A percentile compares a stretch with the other conserved stretches of the same genome.
Conservation (phyloP, 2,329 filamentous ascomycete species). For the Microdochium paspali region DNA sequence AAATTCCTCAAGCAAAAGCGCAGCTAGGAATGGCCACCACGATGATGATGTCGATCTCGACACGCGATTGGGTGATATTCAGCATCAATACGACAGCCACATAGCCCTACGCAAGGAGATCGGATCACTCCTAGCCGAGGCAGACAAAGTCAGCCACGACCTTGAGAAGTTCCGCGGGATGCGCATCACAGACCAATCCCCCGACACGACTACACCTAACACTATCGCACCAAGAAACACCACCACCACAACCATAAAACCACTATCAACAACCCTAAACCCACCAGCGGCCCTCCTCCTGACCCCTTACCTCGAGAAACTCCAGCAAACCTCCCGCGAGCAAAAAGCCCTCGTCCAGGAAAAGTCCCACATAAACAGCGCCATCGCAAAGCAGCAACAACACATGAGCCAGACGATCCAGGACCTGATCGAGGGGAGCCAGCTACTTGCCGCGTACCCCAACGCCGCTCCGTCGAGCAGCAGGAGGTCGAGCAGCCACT, state of each 20-base stretch:
- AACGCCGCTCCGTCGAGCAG: slow-evolving; percentile 22
- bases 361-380: slow-evolving; percentile 44
- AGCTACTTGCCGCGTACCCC: slow-evolving; percentile 45
- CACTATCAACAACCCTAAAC: slow-evolving; percentile 14
- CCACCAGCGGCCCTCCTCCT: slow-evolving; percentile 31
- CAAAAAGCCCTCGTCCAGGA: slow-evolving; percentile 49
- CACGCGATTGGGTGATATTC: slow-evolving; percentile 34
- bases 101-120: slow-evolving; percentile 37
- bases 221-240: background rate
- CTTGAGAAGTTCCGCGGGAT: slow-evolving; percentile 3
- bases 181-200: background rate
- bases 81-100: slow-evolving; percentile 45
- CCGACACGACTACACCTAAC: background rate
- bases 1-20: slow-evolving; percentile 9
- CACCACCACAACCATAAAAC: background rate
- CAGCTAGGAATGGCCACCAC: slow-evolving; percentile 3
- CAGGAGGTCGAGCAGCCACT: background rate
- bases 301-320: slow-evolving; percentile 44
- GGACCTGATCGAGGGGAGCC: slow-evolving; percentile 51
- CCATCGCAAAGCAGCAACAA: slow-evolving; percentile 39
- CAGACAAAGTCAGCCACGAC: slow-evolving; percentile 6
- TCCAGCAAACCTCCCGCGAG: slow-evolving; percentile 42
- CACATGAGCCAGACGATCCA: slow-evolving; percentile 40
- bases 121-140: slow-evolving; percentile 27
- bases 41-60: slow-evolving; percentile 20